Evolutionary conservation across 2,329 filamentous ascomycete genomes (phyloP), one percentile per base, ranked within the genome.

Genomic region (Alternaria longipes): DNA sequence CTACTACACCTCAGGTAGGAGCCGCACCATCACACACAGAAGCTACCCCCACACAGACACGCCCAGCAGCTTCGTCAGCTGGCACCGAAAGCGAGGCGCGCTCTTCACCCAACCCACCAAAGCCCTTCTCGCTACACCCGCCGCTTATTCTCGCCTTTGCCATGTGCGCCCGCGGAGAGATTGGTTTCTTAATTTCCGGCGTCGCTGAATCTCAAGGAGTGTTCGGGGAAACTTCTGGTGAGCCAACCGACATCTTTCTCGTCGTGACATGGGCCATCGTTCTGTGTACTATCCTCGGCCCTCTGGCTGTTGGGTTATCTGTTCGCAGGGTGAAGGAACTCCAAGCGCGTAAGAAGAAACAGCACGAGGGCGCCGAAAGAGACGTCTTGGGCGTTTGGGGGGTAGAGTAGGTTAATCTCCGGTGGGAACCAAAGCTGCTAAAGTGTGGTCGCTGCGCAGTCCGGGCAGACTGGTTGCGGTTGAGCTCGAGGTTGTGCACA

Each of bases 151-250:
- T 94, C 0, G 89, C 89, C 0, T 81, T 85, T 18, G 87, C 87
- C 3, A 94, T 94, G 91, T 86, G 90, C 0, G 87, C 91, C 0
- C 84, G 91, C n/a, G 91, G 91, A 0, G 91, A 95, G 74, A 92
- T 94, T 34, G 91, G 91, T 0, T 93, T 93, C 63, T 76, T 94
- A 44, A 92, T 95, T 62, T 88, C 89, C 1, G 87, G 89, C 0
- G 76, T 93, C 0, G 90, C 90, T 0, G 84, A 91, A 68, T 83
- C 78, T 5, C 79, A 81, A 14, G 82, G 83, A 0, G 80, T 86
- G 11, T 86, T 86, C 60, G 46, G 59, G 12, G 26, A 49, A 8
- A 59, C 53, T 18, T 56, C 56, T 1, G 59, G 62, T 7, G 68
- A 63, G 3, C 74, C 75, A 16, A 81, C 82, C 0, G 81, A 85